phyloP scores from a whole-genome alignment of 1,284 basidiomycete species.

The Leucoagaricus sp. region DNA sequence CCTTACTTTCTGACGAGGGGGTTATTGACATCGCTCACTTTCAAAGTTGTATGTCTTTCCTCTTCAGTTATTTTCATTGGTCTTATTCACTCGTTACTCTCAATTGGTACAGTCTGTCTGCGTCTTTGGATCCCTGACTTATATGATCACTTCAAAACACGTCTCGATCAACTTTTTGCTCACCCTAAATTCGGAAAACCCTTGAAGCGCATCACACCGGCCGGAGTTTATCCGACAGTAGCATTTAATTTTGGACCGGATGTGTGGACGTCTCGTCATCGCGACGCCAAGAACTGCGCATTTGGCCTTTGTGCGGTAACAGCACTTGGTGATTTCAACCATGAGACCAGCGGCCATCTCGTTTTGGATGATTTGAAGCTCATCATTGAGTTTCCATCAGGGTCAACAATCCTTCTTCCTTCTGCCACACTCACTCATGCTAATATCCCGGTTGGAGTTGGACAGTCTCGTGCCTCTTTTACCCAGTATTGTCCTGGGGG shows the following conservation, averaged over 20 bases:
- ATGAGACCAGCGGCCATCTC: constrained; percentile 17
- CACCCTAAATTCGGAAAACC: not conserved
- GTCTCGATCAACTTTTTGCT: not conserved
- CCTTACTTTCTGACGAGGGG: not conserved
- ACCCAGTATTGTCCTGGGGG: constrained; percentile 19
- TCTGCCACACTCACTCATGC: constrained; percentile 19
- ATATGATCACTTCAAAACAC: not conserved
- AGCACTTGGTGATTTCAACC: constrained; percentile 17
- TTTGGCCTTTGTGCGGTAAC: constrained; percentile 19
- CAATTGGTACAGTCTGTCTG: not conserved
- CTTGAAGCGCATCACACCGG: not conserved
- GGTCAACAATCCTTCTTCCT: constrained; percentile 20
- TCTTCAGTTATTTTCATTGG: not conserved
- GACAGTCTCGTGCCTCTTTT: constrained; percentile 14
- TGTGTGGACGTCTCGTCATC: not conserved
- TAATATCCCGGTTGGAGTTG: constrained; percentile 11
- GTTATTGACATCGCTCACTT: not conserved
- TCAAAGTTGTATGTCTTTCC: not conserved
- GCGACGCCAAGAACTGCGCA: constrained; percentile 12
- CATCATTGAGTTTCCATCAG: constrained; percentile 20
- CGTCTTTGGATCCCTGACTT: not conserved
- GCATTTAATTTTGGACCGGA: constrained; percentile 17
- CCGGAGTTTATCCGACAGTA: not conserved
- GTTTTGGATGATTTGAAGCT: constrained; percentile 17
- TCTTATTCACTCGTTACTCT: not conserved